Evolutionary conservation across 352 stramenopile species (phyloP), one percentile per base, ranked within the genome.

Genomic region (Globisporangium spiculum): DNA sequence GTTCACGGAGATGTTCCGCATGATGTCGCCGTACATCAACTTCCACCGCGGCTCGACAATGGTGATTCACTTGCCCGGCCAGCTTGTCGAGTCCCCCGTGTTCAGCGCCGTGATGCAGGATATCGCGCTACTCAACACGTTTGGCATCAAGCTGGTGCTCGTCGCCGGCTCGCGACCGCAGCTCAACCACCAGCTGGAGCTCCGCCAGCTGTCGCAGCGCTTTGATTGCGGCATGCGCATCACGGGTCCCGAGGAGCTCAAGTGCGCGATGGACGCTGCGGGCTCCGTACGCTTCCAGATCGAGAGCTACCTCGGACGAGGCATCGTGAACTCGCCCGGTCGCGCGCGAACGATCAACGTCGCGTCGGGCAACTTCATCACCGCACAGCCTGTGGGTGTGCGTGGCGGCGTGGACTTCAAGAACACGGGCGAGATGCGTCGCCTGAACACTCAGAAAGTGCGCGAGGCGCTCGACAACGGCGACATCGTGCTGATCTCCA

Each of bases 21-120:
- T 92, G 66, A 98, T 97, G 75, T 98, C 97, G 53, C 97, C 97
- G 10, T 99, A 99, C 77, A 99, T 99, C 73, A 98, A 98, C 65
- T 97, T 98, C 68, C 97, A 99, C 78, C 88, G 96, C 5, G 93
- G 92, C 65, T 93, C 93, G 7, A 95, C 90, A 4, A 98, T 98
- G 76, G 96, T 99, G 60, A 96, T 98, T 72, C 97, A 99, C 71
- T 89, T 99, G 70, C 94, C 95, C 1, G 97, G 96, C 0, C 88
- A 98, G 73, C 73, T 99, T 79, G 92, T 98, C 38, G 96, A 98
- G 44, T 96, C 92, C 26, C 81, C 84, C 65, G 81, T 98, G 20
- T 98, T 98, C 55, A 79, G 86, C 60, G 83, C 92, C 44, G 97
- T 98, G 54, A 98, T 98, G 82, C 81, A 98, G 75, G 96, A 99